Conservation (phyloP, 495 filamentous ascomycete species). For the Bathelium albidoporum region DNA sequence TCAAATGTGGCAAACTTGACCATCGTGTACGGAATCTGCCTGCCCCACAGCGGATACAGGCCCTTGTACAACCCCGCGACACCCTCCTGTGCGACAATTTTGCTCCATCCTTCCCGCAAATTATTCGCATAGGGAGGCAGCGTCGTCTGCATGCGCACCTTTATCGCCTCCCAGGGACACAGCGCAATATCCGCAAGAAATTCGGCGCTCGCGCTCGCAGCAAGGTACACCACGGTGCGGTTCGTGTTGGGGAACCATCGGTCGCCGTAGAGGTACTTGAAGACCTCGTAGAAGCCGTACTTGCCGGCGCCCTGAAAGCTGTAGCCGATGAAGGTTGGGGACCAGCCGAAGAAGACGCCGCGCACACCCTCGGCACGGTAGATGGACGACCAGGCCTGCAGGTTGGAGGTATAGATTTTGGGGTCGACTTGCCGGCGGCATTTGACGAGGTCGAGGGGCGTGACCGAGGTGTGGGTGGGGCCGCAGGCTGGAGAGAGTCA, state of each 20-base stretch:
- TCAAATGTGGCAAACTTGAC: conserved; percentile 69
- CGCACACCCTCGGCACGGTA: conserved; percentile 54
- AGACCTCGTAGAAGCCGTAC: conserved; percentile 67
- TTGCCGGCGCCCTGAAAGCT: conserved; percentile 67
- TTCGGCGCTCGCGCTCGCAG: conserved; percentile 54
- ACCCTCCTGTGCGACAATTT: conserved; percentile 51
- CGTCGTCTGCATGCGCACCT: conserved; percentile 64
- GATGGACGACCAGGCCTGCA: conserved; percentile 56
- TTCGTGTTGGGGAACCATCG: conserved; percentile 50
- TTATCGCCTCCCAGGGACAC: conserved; percentile 61
- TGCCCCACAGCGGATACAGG: conserved; percentile 57
- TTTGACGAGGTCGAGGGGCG: conserved; percentile 52
- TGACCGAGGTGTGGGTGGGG: conserved; percentile 50
- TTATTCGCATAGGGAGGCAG: conserved; percentile 53
- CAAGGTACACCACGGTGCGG: conserved; percentile 55
- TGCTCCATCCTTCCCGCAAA: conserved; percentile 52
- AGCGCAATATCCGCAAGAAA: conserved; percentile 60
- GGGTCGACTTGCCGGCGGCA: conserved; percentile 63
- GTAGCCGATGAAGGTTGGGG: conserved; percentile 60
- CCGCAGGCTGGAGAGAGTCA: conserved; percentile 44
- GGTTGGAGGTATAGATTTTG: conserved; percentile 58
- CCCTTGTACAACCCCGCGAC: conserved; percentile 51
- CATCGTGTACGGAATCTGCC: conserved; percentile 69
- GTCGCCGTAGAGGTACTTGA: conserved; percentile 63
- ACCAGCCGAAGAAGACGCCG: conserved; percentile 65